phyloP scores from a whole-genome alignment of 768 basidiomycete species.

The Tulasnella sp. region DNA sequence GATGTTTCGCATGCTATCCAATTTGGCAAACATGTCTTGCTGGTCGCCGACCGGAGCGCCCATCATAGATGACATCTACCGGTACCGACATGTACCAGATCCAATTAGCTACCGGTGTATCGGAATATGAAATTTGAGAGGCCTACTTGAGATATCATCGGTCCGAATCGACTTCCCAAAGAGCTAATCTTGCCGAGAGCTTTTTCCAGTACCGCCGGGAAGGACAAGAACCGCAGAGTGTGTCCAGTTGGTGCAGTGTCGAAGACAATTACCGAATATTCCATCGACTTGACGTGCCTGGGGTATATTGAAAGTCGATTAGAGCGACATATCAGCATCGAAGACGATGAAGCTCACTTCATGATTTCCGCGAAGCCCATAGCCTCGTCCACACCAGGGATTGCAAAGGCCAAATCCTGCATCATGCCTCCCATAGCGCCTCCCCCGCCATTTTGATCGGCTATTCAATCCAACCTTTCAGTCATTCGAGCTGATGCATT shows the following conservation, averaged over 20 bases:
- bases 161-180: slow-evolving; percentile 90
- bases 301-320: not conserved
- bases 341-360: slow-evolving; percentile 52
- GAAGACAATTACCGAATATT: slow-evolving; percentile 99
- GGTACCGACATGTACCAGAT: not conserved
- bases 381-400: slow-evolving; percentile 98
- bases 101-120: not conserved
- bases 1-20: slow-evolving; percentile 91
- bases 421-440: slow-evolving; percentile 97
- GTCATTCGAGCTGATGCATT: not conserved
- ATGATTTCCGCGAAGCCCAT: slow-evolving; percentile 99
- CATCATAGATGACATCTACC: slow-evolving; percentile 91
- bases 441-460: slow-evolving; percentile 50
- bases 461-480: slow-evolving; percentile 28
- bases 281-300: slow-evolving; percentile 97
- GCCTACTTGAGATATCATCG: slow-evolving; percentile 77
- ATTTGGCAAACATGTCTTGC: slow-evolving; percentile 98
- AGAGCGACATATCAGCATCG: not conserved
- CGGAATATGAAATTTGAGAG: slow-evolving; percentile 21
- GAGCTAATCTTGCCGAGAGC: slow-evolving; percentile 89
- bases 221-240: slow-evolving; percentile 96
- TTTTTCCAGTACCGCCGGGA: slow-evolving; percentile 95
- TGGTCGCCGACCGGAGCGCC: slow-evolving; percentile 82
- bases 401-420: slow-evolving; percentile 98
- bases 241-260: slow-evolving; percentile 99